Conservation (phyloP, 1,284 basidiomycete species). For the Albatrellus sp. region DNA sequence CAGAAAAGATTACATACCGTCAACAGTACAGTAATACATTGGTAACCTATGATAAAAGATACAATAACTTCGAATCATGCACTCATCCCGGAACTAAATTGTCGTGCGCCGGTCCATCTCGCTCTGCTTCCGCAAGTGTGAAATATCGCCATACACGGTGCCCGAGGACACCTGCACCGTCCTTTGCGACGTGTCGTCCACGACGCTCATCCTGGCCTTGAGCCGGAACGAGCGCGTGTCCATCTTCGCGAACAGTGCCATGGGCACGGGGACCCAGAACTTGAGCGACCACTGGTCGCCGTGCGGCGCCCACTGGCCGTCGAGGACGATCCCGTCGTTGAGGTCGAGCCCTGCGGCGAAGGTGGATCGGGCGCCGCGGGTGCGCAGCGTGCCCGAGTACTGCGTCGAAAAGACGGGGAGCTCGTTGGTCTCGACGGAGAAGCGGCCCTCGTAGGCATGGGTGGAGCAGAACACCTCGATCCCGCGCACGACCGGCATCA, state of each 20-base stretch:
- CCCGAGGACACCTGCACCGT: slow-evolving; percentile 8
- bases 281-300: slow-evolving; percentile 16
- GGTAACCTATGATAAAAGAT: no score
- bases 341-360: slow-evolving; percentile 2
- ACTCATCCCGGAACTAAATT: no score
- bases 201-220: slow-evolving; percentile 8
- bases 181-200: slow-evolving; percentile 9
- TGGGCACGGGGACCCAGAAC: slow-evolving; percentile 19
- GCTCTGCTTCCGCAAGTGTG: slow-evolving; percentile 10
- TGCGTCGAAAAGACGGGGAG: slow-evolving; percentile 7
- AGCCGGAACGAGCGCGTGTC: slow-evolving; percentile 20
- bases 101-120: slow-evolving; percentile 7
- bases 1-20: no score
- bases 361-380: not conserved
- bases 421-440: slow-evolving; percentile 10
- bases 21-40: no score
- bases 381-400: slow-evolving; percentile 4
- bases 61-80: no score
- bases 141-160: slow-evolving; percentile 9
- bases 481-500: slow-evolving; percentile 1
- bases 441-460: slow-evolving; percentile 12
- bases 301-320: slow-evolving; percentile 7
- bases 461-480: slow-evolving; percentile 10
- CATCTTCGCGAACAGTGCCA: slow-evolving; percentile 18
- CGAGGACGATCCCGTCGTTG: slow-evolving; percentile 9